Conservation (phyloP, 2,329 filamentous ascomycete species). For the Graphilbum fragrans region DNA sequence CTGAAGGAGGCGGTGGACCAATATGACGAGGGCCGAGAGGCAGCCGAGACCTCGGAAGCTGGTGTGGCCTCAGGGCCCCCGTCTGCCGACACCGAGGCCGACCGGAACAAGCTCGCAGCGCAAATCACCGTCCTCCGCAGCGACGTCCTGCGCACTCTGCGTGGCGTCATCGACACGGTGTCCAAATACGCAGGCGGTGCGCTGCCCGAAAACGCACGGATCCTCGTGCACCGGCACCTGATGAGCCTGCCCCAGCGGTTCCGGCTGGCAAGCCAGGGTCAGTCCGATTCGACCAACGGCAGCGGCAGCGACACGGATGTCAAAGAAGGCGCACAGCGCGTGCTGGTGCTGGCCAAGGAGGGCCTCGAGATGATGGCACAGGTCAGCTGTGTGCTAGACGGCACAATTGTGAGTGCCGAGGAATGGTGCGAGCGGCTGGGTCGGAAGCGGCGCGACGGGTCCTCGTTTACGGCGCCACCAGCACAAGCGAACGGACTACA, state of each 20-base stretch:
- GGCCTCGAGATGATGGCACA: constrained; percentile 90
- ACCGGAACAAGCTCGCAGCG: constrained; percentile 38
- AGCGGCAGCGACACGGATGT: constrained; percentile 20
- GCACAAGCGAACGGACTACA: too few species aligned
- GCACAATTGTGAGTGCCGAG: constrained; percentile 82
- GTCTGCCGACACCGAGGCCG: constrained; percentile 9
- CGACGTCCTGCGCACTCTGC: constrained; percentile 67
- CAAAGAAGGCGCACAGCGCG: constrained; percentile 55
- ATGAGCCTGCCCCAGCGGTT: constrained; percentile 72
- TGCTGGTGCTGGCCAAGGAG: constrained; percentile 77
- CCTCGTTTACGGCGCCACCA: too few species aligned
- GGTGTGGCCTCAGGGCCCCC: background rate
- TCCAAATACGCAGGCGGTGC: constrained; percentile 87
- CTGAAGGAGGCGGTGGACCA: constrained; percentile 68
- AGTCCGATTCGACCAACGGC: constrained; percentile 11
- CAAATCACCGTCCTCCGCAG: constrained; percentile 55
- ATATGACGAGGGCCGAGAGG: constrained; percentile 42
- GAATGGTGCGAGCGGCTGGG: constrained; percentile 78
- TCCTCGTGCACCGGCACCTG: constrained; percentile 72
- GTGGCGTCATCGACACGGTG: constrained; percentile 71
- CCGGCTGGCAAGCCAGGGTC: constrained; percentile 48
- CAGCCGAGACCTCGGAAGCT: too few species aligned
- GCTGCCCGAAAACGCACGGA: constrained; percentile 75
- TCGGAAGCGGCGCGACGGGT: constrained; percentile 11
- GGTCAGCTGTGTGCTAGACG: constrained; percentile 76